A percentile compares a stretch with the other conserved stretches of the same genome.
These are phyloP conservation scores for Cystobasidium ongulense DNA, from an alignment of 768 basidiomycete species.

Conservation along the genomic window DNA sequence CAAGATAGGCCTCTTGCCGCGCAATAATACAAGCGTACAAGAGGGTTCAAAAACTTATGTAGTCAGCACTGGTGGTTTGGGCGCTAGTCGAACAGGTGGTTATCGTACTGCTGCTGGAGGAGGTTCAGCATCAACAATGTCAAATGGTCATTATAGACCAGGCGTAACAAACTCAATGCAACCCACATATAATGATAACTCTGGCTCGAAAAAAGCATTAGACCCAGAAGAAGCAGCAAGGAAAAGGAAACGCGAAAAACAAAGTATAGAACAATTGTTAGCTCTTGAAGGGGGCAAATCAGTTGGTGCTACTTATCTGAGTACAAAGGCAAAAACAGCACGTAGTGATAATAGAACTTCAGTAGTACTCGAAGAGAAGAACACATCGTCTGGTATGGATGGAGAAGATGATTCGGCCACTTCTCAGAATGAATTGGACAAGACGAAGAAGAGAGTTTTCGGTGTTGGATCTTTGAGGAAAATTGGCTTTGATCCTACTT, in stretches of 20 bases:
- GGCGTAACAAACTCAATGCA: not conserved
- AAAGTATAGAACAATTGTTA: not conserved
- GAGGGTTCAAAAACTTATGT: constrained; percentile 31
- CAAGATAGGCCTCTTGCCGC: constrained; percentile 27
- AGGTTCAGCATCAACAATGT: not conserved
- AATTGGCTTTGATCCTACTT: constrained; percentile 24
- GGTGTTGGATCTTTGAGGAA: not conserved
- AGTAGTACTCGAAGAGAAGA: too few relatives aligned
- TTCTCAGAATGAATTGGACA: not conserved
- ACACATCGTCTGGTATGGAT: not conserved
- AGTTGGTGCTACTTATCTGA: constrained; percentile 28
- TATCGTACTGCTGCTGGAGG: not conserved
- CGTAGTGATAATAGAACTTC: not conserved
- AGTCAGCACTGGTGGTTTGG: not conserved
- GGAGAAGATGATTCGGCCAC: not conserved
- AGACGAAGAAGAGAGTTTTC: constrained; percentile 9
- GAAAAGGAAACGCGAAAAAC: constrained; percentile 16
- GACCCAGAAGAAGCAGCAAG: constrained; percentile 10
- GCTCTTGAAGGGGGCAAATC: constrained; percentile 20
- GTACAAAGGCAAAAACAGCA: not conserved
- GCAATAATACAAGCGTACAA: not conserved
- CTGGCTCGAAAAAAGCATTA: not conserved
- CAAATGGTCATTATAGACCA: not conserved
- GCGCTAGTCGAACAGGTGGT: not conserved
- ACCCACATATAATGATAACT: not conserved